A percentile compares a stretch with the other conserved stretches of the same genome.
Conservation (phyloP, 1,284 basidiomycete genomes). For the Mycena citricolor region DNA sequence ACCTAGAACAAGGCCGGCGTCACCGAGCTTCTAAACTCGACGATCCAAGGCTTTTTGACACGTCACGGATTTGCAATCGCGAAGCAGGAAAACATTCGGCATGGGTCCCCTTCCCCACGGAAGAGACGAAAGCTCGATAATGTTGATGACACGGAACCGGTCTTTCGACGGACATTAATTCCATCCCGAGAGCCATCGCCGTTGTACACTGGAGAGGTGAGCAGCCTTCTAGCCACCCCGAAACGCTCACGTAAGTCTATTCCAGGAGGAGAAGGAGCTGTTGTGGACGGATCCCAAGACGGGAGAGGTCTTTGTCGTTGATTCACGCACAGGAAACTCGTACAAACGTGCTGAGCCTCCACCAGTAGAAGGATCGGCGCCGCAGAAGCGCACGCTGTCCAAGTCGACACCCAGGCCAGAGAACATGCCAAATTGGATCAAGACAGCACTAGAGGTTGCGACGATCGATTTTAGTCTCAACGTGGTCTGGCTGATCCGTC, state of each 20-base stretch:
- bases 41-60: slow-evolving; percentile 64
- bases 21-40: slow-evolving; percentile 52
- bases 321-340: slow-evolving; percentile 64
- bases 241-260: background rate
- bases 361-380: slow-evolving; percentile 6
- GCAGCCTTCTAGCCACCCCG: background rate
- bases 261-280: slow-evolving; percentile 31
- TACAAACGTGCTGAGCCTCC: slow-evolving; percentile 36
- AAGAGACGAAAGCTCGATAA: slow-evolving; percentile 41
- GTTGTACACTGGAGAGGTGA: slow-evolving; percentile 16
- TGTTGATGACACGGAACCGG: slow-evolving; percentile 22
- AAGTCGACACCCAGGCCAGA: slow-evolving; percentile 16
- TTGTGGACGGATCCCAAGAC: slow-evolving; percentile 65
- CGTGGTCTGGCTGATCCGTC: slow-evolving; percentile 11
- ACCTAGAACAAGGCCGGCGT: slow-evolving; percentile 55
- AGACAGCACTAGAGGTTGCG: slow-evolving; percentile 44
- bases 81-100: slow-evolving; percentile 22
- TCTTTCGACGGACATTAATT: background rate
- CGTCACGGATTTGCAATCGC: slow-evolving; percentile 57
- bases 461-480: slow-evolving; percentile 5
- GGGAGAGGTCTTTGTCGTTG: slow-evolving; percentile 67
- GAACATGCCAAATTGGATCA: slow-evolving; percentile 52
- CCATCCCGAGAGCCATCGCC: slow-evolving; percentile 8
- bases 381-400: slow-evolving; percentile 29
- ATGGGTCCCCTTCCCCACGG: slow-evolving; percentile 31